Conservation (phyloP, 73 alveolate species). For the Effrenium voratum region DNA sequence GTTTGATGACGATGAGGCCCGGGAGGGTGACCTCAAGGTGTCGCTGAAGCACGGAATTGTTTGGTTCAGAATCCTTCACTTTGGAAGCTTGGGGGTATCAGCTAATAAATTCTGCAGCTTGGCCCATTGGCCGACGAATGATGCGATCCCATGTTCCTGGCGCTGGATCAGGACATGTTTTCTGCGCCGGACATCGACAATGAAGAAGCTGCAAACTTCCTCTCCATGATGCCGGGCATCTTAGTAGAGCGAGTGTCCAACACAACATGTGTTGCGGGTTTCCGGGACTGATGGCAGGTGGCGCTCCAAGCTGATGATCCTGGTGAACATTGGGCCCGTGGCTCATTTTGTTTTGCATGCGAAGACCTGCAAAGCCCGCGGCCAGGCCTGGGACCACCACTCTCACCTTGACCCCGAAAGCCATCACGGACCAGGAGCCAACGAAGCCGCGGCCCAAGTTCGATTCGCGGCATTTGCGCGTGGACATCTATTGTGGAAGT, state of each 20-base stretch:
- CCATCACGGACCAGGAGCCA: slow-evolving; percentile 68
- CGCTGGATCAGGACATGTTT: slow-evolving; percentile 11
- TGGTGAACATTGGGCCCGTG: slow-evolving; percentile 62
- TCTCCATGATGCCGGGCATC: slow-evolving; percentile 54
- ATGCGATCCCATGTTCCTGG: neutral
- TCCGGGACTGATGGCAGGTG: slow-evolving; percentile 2
- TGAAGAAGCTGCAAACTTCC: slow-evolving; percentile 90
- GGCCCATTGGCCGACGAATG: neutral
- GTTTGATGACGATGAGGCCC: slow-evolving; percentile 39
- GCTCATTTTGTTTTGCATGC: neutral
- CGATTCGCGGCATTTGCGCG: neutral
- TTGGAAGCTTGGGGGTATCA: too few species aligned
- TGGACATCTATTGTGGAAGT: neutral
- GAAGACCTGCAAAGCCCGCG: neutral
- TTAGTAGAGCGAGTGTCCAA: too few species aligned
- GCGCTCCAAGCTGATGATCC: slow-evolving; percentile 86
- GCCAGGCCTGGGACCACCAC: slow-evolving; percentile 64
- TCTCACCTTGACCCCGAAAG: slow-evolving; percentile 69
- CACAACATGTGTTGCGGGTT: too few species aligned
- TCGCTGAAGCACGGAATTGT: too few species aligned
- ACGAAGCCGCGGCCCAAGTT: neutral
- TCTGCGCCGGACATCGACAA: slow-evolving; percentile 66
- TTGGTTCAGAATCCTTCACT: too few species aligned
- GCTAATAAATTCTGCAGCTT: neutral
- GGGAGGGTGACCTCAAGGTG: too few species aligned